A percentile compares a stretch with the other conserved stretches of the same genome.
These are phyloP conservation scores for Hypoxylon sp. DNA, from an alignment of 2,329 filamentous ascomycete species.

Conservation along the genomic window DNA sequence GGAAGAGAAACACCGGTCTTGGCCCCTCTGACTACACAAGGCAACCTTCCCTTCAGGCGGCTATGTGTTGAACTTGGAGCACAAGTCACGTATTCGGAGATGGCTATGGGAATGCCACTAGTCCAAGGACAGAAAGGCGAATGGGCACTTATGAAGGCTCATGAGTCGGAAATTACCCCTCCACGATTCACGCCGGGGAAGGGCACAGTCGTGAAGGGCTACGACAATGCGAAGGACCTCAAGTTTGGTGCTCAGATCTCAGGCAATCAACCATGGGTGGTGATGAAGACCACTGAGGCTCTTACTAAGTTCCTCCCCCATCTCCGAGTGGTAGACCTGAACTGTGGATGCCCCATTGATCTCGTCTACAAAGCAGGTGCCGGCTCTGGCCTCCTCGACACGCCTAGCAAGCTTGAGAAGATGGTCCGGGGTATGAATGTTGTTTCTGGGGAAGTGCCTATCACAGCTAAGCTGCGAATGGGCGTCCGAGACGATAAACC, in stretches of 20 bases:
- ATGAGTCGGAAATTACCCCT: constrained; percentile 83
- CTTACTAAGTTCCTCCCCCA: constrained; percentile 83
- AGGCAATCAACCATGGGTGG: constrained; percentile 91
- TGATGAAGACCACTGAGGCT: constrained; percentile 88
- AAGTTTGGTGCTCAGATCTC: constrained; percentile 95
- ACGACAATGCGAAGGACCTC: constrained; percentile 86
- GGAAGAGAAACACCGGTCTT: constrained; percentile 92
- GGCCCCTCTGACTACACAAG: constrained; percentile 96
- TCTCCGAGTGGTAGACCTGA: constrained; percentile 92
- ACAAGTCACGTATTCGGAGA: constrained; percentile 96
- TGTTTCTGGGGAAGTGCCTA: constrained; percentile 89
- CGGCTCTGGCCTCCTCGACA: constrained; percentile 92
- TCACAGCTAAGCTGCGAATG: constrained; percentile 95
- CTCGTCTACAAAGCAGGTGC: constrained; percentile 90
- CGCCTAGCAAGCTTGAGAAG: constrained; percentile 88
- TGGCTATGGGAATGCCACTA: constrained; percentile 93
- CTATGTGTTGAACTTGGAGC: constrained; percentile 91
- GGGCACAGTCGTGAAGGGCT: constrained; percentile 75
- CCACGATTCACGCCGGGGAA: constrained; percentile 74
- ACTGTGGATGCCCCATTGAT: constrained; percentile 98
- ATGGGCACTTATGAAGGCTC: constrained; percentile 95
- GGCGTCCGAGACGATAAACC: constrained; percentile 86
- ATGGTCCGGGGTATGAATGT: constrained; percentile 97
- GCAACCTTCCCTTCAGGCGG: constrained; percentile 93
- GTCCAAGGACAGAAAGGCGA: constrained; percentile 92